These are phyloP conservation scores for Serendipita vermifera DNA, from an alignment of 768 basidiomycete species.

Conservation along the genomic window DNA sequence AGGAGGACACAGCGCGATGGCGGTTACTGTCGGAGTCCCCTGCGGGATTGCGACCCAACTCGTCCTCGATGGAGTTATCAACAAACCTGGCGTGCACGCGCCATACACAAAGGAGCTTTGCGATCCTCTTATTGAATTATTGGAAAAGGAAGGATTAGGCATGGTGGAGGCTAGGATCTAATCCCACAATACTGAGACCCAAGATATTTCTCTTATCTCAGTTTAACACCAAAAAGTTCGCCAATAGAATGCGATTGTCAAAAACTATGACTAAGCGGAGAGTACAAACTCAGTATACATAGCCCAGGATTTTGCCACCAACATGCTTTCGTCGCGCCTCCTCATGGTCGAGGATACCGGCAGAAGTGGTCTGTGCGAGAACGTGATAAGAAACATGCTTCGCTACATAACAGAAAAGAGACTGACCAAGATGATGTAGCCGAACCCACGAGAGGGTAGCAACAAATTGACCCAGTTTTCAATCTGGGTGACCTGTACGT, in stretches of 20 bases:
- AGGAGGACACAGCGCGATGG: constrained; percentile 79
- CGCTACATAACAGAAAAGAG: not conserved
- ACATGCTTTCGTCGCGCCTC: constrained; percentile 98
- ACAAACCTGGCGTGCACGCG: constrained; percentile 62
- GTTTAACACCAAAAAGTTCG: no score
- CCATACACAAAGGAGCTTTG: constrained; percentile 83
- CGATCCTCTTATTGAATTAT: constrained; percentile 49
- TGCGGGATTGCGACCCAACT: constrained; percentile 90
- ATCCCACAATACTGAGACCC: constrained; percentile 12
- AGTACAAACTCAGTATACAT: constrained; percentile 56
- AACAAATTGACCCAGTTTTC: constrained; percentile 95
- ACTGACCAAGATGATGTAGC: constrained; percentile 84
- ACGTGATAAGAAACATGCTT: not conserved
- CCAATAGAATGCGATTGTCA: not conserved
- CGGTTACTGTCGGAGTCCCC: constrained; percentile 78
- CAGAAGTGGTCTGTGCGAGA: constrained; percentile 69
- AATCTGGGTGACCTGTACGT: constrained; percentile 85
- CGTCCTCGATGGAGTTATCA: constrained; percentile 75
- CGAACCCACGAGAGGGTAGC: constrained; percentile 91
- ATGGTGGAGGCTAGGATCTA: constrained; percentile 57
- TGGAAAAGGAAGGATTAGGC: constrained; percentile 67
- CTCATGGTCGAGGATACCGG: constrained; percentile 97
- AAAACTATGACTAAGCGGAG: not conserved
- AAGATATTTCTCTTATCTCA: not conserved
- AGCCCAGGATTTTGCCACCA: constrained; percentile 88